These are phyloP conservation scores for Kluyveromyces nonfermentans DNA, from an alignment of 805 yeast species.

Conservation along the genomic window DNA sequence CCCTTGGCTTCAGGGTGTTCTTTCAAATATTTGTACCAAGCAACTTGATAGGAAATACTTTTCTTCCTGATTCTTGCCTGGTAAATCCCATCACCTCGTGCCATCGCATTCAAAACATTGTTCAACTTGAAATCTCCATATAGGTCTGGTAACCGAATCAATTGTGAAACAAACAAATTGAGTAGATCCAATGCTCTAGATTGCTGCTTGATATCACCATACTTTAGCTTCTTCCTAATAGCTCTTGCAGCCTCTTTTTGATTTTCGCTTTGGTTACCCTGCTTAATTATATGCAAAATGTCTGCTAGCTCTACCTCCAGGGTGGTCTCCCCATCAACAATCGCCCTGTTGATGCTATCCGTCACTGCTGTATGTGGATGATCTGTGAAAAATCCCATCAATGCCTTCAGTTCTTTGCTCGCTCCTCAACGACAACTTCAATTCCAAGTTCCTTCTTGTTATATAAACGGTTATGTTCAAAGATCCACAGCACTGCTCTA, in stretches of 20 bases:
- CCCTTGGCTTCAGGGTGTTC: conserved; percentile 39
- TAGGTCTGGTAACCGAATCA: conserved; percentile 32
- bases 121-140: conserved; percentile 62
- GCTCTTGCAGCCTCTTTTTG: conserved; percentile 83
- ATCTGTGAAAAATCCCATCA: conserved; percentile 48
- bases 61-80: conserved; percentile 36
- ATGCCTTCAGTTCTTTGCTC: no score
- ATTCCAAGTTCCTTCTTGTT: no score
- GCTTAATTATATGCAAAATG: conserved; percentile 29
- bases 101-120: conserved; percentile 43
- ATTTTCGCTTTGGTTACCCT: conserved; percentile 30
- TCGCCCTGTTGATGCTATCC: conserved; percentile 46
- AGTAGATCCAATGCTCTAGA: conserved; percentile 53
- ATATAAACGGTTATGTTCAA: no score
- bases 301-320: conserved; percentile 30
- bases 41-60: conserved; percentile 39
- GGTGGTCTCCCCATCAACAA: conserved; percentile 23
- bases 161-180: conserved; percentile 42
- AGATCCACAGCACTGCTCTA: no score
- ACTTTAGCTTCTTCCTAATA: conserved; percentile 76
- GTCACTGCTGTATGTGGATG: conserved; percentile 68
- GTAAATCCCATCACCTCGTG: conserved; percentile 18
- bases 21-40: conserved; percentile 57
- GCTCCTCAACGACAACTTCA: no score
- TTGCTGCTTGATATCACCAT: conserved; percentile 63